These are phyloP conservation scores for Aspergillus bertholletiae DNA, from an alignment of 495 filamentous ascomycete species.

Conservation along the genomic window DNA sequence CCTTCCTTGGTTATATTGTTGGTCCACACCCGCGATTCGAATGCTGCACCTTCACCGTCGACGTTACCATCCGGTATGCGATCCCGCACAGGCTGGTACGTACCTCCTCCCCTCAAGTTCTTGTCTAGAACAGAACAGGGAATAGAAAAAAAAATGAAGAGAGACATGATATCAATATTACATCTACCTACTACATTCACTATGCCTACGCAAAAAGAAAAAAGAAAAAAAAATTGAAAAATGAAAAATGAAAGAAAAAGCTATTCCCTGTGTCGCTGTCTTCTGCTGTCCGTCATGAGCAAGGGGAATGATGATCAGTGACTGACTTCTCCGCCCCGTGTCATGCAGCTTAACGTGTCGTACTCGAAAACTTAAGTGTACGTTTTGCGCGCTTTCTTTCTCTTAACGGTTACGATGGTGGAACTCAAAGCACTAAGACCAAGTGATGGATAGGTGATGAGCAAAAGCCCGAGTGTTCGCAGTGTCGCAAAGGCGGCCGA, in stretches of 20 bases:
- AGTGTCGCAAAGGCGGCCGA: conserved; percentile 57
- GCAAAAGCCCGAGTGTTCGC: conserved; percentile 54
- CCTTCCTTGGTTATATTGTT: conserved; percentile 6
- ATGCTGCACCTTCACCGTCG: conserved; percentile 29
- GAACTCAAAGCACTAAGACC: conserved; percentile 8
- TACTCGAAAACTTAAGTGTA: conserved; percentile 61
- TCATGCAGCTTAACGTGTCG: conserved; percentile 55
- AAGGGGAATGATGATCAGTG: background rate
- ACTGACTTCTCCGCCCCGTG: conserved; percentile 8
- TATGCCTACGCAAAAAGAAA: no score
- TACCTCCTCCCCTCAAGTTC: no score
- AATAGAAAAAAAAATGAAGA: no score
- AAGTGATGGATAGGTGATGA: conserved; percentile 40
- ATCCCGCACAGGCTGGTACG: conserved; percentile 51
- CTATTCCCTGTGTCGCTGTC: background rate
- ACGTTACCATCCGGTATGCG: conserved; percentile 42
- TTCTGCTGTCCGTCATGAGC: background rate
- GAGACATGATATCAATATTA: no score
- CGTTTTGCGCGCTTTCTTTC: conserved; percentile 3
- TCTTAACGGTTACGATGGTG: background rate
- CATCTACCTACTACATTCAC: no score
- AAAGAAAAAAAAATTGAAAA: no score
- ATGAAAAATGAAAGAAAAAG: background rate
- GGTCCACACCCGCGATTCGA: conserved; percentile 13
- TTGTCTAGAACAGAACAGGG: no score